These are phyloP conservation scores for Sarocladiaceae sp. DNA, from an alignment of 2,329 filamentous ascomycete species.

Conservation along the genomic window DNA sequence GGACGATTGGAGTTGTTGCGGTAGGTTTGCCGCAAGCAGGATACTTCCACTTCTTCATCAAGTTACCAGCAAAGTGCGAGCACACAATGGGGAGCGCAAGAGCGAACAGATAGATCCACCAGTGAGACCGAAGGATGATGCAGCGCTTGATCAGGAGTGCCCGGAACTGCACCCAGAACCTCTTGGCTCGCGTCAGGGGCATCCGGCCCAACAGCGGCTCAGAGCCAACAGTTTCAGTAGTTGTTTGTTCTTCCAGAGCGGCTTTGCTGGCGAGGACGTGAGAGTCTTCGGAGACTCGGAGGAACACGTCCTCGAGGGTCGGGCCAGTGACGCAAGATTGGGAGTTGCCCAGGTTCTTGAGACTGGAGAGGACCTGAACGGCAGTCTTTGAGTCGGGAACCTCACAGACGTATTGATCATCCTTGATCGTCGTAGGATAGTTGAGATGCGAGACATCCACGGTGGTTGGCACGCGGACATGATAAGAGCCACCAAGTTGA, in stretches of 20 bases:
- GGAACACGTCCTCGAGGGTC: conserved; percentile 27
- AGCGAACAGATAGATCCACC: conserved; percentile 6
- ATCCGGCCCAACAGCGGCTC: background rate
- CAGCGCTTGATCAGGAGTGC: background rate
- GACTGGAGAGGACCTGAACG: conserved; percentile 27
- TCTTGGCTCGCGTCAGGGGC: background rate
- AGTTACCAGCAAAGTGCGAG: background rate
- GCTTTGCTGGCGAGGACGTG: conserved; percentile 10
- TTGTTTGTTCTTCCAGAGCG: background rate
- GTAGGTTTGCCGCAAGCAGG: background rate
- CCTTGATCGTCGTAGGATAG: conserved; percentile 41
- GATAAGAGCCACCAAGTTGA: conserved; percentile 56
- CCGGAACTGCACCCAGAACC: background rate
- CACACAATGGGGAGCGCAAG: background rate
- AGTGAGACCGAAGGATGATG: conserved; percentile 1
- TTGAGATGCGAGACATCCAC: conserved; percentile 17
- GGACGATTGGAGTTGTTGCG: background rate
- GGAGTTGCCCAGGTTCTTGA: conserved; percentile 41
- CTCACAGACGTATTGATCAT: conserved; percentile 49
- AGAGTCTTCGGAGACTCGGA: conserved; percentile 19
- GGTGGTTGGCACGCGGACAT: conserved; percentile 35
- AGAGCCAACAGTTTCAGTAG: background rate
- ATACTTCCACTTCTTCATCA: background rate
- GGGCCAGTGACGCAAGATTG: conserved; percentile 24
- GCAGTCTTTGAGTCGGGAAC: conserved; percentile 31